These are phyloP conservation scores for Penicillium sp. DNA, from an alignment of 2,329 filamentous ascomycete species.

Conservation along the genomic window DNA sequence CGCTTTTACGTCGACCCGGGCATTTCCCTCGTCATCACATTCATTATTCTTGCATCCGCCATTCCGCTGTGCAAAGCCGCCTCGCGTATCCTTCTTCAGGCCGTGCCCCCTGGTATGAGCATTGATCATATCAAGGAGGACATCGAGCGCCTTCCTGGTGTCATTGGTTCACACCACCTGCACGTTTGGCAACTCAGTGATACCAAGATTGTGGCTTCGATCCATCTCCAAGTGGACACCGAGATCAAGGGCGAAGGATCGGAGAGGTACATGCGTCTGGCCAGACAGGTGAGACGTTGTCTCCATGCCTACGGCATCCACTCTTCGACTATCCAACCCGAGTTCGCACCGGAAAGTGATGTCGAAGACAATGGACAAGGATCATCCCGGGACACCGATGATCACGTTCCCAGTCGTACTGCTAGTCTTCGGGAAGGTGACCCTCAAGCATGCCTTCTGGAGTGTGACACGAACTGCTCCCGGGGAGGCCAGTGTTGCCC, in stretches of 20 bases:
- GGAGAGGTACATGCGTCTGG: slow-evolving; percentile 84
- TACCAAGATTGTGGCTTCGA: slow-evolving; percentile 85
- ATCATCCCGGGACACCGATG: slow-evolving; percentile 21
- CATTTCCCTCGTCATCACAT: slow-evolving; percentile 90
- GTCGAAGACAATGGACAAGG: slow-evolving; percentile 27
- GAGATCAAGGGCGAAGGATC: slow-evolving; percentile 78
- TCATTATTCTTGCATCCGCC: slow-evolving; percentile 60
- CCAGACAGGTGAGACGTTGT: slow-evolving; percentile 76
- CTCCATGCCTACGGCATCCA: slow-evolving; percentile 96
- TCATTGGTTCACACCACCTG: slow-evolving; percentile 88
- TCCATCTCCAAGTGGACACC: slow-evolving; percentile 90
- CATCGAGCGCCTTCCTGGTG: slow-evolving; percentile 77
- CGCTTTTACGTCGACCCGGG: slow-evolving; percentile 85
- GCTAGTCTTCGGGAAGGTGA: slow-evolving; percentile 39
- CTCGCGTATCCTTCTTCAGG: slow-evolving; percentile 82
- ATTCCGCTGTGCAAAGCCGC: slow-evolving; percentile 53
- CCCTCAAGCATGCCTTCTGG: slow-evolving; percentile 44
- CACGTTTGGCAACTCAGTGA: slow-evolving; percentile 98
- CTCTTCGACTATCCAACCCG: slow-evolving; percentile 94
- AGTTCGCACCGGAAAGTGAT: slow-evolving; percentile 55
- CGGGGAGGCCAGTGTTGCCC: slow-evolving; percentile 43
- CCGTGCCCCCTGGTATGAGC: slow-evolving; percentile 82
- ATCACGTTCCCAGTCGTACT: slow-evolving; percentile 31
- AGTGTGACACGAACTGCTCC: slow-evolving; percentile 48
- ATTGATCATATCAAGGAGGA: slow-evolving; percentile 90